Conservation (phyloP, 306 rosid genomes). For the Vigna radiata region DNA sequence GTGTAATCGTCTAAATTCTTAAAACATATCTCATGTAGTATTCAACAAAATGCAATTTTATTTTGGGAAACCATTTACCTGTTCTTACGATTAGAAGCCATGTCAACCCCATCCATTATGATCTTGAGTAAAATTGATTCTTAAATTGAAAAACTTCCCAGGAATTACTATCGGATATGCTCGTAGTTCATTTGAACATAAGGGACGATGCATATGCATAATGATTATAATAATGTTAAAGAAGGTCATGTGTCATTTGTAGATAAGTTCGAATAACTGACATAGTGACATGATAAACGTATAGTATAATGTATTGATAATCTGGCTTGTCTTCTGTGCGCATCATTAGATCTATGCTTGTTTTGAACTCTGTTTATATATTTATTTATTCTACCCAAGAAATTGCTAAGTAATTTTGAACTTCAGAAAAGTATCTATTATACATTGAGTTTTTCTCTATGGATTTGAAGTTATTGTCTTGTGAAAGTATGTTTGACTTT, state of each 20-base stretch:
- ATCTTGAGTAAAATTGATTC: too few species aligned
- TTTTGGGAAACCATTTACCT: too few species aligned
- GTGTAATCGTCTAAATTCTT: too few species aligned
- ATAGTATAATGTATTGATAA: slow-evolving; percentile 5
- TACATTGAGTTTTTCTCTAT: not conserved
- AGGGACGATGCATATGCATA: slow-evolving; percentile 9
- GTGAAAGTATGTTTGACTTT: not conserved
- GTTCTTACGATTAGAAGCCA: too few species aligned
- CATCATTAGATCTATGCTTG: slow-evolving; percentile 17
- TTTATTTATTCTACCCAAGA: not conserved
- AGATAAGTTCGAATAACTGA: slow-evolving; percentile 11
- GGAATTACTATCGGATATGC: too few species aligned
- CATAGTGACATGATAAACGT: not conserved
- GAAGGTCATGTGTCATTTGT: not conserved
- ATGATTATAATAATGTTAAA: not conserved
- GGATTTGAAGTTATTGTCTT: not conserved
- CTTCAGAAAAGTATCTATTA: not conserved
- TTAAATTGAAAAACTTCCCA: too few species aligned
- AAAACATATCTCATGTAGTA: too few species aligned
- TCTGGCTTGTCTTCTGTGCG: not conserved
- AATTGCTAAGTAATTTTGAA: not conserved
- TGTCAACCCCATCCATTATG: too few species aligned
- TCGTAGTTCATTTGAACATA: slow-evolving; percentile 1
- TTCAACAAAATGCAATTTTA: too few species aligned
- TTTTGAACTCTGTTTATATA: not conserved